Percentiles rank a stretch among this genome's conserved stretches.
phyloP scores from a whole-genome alignment of 2,329 filamentous ascomycete genomes.

The Penicillium sp. region DNA sequence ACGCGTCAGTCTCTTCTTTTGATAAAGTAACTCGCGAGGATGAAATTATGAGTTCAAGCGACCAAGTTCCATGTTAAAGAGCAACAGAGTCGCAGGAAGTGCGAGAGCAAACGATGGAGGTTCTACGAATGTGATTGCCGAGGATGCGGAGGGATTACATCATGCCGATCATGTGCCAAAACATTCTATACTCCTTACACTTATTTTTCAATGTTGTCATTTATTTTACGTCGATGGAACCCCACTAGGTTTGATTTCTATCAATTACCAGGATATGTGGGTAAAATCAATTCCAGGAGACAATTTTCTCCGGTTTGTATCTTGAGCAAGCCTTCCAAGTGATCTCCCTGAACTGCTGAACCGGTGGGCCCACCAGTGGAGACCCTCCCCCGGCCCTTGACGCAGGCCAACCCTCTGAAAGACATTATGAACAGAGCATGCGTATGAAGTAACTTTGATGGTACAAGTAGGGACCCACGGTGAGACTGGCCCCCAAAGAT shows the following conservation, averaged over 20 bases:
- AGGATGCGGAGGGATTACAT: slow-evolving; percentile 26
- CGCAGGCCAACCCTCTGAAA: too few species aligned
- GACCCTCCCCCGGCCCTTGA: neutral
- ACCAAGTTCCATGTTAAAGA: neutral
- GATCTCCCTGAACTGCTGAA: neutral
- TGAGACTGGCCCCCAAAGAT: neutral
- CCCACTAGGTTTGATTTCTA: too few species aligned
- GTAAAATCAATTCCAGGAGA: too few species aligned
- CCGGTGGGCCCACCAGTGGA: neutral
- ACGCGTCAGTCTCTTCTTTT: neutral
- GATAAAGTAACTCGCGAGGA: neutral
- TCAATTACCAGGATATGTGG: too few species aligned
- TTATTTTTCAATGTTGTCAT: neutral
- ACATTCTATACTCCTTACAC: neutral
- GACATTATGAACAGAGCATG: too few species aligned
- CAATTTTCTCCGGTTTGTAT: too few species aligned
- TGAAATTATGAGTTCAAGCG: neutral
- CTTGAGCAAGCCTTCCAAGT: neutral
- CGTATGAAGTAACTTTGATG: too few species aligned
- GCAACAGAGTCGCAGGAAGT: neutral
- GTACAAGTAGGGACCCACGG: too few species aligned
- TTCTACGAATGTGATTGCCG: slow-evolving; percentile 21
- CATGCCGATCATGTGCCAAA: slow-evolving; percentile 24
- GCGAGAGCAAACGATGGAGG: neutral
- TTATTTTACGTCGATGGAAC: too few species aligned